Conservation (phyloP, 768 basidiomycete genomes). For the Suillus weaverae region DNA sequence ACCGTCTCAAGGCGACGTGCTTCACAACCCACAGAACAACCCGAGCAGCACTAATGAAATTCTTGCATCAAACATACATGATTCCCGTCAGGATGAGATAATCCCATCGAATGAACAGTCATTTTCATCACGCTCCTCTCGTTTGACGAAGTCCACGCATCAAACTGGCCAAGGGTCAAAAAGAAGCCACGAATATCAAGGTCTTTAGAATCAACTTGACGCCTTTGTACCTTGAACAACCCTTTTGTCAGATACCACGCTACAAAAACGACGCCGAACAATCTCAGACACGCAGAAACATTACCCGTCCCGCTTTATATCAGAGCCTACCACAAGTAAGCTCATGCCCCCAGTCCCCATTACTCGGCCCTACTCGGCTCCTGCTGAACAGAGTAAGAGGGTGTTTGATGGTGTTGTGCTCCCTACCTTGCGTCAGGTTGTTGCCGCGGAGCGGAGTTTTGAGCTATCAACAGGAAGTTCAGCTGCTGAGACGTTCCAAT, state of each 20-base stretch:
- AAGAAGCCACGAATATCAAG: not conserved
- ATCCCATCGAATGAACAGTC: not conserved
- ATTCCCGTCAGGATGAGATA: not conserved
- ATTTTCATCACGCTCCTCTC: not conserved
- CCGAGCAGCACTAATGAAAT: not conserved
- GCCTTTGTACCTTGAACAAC: not conserved
- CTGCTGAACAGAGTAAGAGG: constrained; percentile 14
- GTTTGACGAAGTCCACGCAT: not conserved
- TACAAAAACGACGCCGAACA: constrained; percentile 25
- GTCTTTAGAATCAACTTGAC: constrained; percentile 12
- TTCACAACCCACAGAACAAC: not conserved
- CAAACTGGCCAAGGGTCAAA: not conserved
- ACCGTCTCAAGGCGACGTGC: not conserved
- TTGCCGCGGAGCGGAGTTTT: constrained; percentile 13
- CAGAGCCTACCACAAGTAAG: constrained; percentile 30
- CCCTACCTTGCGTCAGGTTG: constrained; percentile 22
- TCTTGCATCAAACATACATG: not conserved
- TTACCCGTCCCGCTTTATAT: constrained; percentile 20
- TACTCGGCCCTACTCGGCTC: constrained; percentile 25
- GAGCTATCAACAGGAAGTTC: not conserved
- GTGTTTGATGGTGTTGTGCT: constrained; percentile 34
- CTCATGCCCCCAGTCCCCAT: constrained; percentile 20
- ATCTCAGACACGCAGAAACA: constrained; percentile 13
- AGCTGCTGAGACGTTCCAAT: not conserved
- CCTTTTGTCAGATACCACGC: constrained; percentile 14